phyloP scores from a whole-genome alignment of 805 yeast species.

The Candida pseudofarinosa region DNA sequence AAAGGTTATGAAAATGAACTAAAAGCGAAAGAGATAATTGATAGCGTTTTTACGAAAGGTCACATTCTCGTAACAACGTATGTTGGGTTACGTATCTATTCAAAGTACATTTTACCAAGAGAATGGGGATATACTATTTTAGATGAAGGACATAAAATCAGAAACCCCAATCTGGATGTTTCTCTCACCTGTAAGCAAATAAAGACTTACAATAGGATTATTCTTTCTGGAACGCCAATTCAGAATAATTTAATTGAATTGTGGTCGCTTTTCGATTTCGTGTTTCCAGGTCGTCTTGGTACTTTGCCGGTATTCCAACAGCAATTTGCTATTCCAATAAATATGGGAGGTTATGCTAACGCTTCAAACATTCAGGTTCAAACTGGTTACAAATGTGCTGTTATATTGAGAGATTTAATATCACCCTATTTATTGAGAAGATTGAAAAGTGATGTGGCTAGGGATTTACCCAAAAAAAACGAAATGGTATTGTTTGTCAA shows the following conservation, averaged over 20 bases:
- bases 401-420: slow-evolving; percentile 78
- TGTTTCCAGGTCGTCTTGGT: slow-evolving; percentile 91
- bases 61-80: slow-evolving; percentile 89
- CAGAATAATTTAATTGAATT: slow-evolving; percentile 89
- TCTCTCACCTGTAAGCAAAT: slow-evolving; percentile 81
- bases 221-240: slow-evolving; percentile 93
- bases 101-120: slow-evolving; percentile 56
- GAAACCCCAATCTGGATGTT: slow-evolving; percentile 90
- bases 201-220: slow-evolving; percentile 79
- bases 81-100: slow-evolving; percentile 73
- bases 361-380: slow-evolving; percentile 95
- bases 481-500: slow-evolving; percentile 94
- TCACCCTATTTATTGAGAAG: slow-evolving; percentile 86
- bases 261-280: slow-evolving; percentile 94
- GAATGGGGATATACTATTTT: slow-evolving; percentile 88
- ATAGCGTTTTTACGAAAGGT: slow-evolving; percentile 61
- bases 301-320: slow-evolving; percentile 92
- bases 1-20: slow-evolving; percentile 27
- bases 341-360: slow-evolving; percentile 97
- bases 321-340: slow-evolving; percentile 89
- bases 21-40: slow-evolving; percentile 47
- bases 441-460: slow-evolving; percentile 90
- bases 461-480: slow-evolving; percentile 86
- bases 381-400: slow-evolving; percentile 94
- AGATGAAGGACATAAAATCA: slow-evolving; percentile 95